These are phyloP conservation scores for Puccinia brachypodii DNA, from an alignment of 1,284 basidiomycete genomes.

Conservation along the genomic window DNA sequence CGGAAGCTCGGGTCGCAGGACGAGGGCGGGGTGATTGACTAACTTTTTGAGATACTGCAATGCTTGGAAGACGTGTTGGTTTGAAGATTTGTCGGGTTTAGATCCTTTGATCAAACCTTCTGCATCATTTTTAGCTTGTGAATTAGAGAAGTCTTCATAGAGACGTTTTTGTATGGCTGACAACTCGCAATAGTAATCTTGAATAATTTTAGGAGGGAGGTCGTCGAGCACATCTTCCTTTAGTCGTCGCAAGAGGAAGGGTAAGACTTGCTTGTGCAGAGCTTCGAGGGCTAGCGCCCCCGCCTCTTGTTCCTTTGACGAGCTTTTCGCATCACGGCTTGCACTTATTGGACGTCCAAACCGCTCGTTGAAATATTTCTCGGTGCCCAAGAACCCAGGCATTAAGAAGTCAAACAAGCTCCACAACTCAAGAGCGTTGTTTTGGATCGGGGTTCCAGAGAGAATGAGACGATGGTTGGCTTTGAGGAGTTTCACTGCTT, in stretches of 20 bases:
- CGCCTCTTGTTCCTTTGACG: conserved; percentile 85
- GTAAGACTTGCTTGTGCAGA: conserved; percentile 97
- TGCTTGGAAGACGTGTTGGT: conserved; percentile 91
- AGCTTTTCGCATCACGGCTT: conserved; percentile 85
- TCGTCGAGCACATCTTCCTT: conserved; percentile 98
- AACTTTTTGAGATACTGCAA: conserved; percentile 95
- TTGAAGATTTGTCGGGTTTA: conserved; percentile 61
- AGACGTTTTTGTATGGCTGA: conserved; percentile 88
- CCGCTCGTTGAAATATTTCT: conserved; percentile 90
- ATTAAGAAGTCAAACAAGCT: conserved; percentile 99
- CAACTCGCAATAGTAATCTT: conserved; percentile 98
- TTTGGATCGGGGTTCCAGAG: conserved; percentile 98
- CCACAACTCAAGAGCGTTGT: conserved; percentile 98
- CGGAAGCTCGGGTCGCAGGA: conserved; percentile 70
- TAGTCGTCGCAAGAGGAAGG: conserved; percentile 90
- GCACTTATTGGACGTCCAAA: conserved; percentile 95
- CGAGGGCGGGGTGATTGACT: conserved; percentile 92
- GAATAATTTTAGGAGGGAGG: conserved; percentile 98
- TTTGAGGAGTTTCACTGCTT: conserved; percentile 86
- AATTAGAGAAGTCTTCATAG: conserved; percentile 88
- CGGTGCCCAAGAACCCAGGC: conserved; percentile 96
- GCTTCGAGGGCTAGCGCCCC: conserved; percentile 90
- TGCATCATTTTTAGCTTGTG: conserved; percentile 60
- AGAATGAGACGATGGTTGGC: conserved; percentile 91
- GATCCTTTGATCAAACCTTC: conserved; percentile 49